Conservation (phyloP, 208 protist species). For the Leishmania aethiopica region DNA sequence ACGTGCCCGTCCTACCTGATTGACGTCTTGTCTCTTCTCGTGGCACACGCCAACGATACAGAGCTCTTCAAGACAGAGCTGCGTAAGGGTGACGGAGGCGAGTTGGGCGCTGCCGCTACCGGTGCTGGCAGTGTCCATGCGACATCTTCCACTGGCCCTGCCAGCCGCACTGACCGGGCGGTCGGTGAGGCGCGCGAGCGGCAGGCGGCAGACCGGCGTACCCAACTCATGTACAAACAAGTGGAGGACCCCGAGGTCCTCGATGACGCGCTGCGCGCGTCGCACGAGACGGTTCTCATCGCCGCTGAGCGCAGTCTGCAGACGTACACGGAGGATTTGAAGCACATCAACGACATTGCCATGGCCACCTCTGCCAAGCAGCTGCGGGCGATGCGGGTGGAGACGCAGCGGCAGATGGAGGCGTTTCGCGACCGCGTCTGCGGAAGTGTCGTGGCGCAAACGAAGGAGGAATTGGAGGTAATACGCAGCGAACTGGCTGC, state of each 20-base stretch:
- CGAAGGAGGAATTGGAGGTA: slow-evolving; percentile 50
- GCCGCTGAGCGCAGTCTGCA: slow-evolving; percentile 64
- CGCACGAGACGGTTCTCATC: slow-evolving; percentile 51
- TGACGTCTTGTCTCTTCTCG: slow-evolving; percentile 71
- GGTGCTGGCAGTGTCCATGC: background rate
- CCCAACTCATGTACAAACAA: slow-evolving; percentile 28
- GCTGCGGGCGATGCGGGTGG: slow-evolving; percentile 48
- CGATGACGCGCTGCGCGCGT: slow-evolving; percentile 37
- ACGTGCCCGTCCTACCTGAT: slow-evolving; percentile 70
- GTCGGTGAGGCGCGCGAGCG: slow-evolving; percentile 16
- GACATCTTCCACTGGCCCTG: background rate
- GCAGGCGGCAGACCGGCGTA: slow-evolving; percentile 25
- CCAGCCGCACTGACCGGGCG: background rate
- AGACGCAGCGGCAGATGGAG: slow-evolving; percentile 51
- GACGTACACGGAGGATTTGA: slow-evolving; percentile 63
- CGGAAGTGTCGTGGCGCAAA: slow-evolving; percentile 39
- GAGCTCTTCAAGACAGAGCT: slow-evolving; percentile 76
- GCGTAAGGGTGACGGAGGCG: slow-evolving; percentile 12
- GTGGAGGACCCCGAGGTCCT: slow-evolving; percentile 31
- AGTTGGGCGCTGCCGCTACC: background rate
- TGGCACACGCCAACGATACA: slow-evolving; percentile 82
- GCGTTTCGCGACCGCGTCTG: slow-evolving; percentile 51
- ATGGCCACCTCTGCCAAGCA: slow-evolving; percentile 63
- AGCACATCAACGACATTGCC: slow-evolving; percentile 62
- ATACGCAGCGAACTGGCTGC: slow-evolving; percentile 46